phyloP scores from a whole-genome alignment of 345 rosid species.

The Eutrema heterophyllum region DNA sequence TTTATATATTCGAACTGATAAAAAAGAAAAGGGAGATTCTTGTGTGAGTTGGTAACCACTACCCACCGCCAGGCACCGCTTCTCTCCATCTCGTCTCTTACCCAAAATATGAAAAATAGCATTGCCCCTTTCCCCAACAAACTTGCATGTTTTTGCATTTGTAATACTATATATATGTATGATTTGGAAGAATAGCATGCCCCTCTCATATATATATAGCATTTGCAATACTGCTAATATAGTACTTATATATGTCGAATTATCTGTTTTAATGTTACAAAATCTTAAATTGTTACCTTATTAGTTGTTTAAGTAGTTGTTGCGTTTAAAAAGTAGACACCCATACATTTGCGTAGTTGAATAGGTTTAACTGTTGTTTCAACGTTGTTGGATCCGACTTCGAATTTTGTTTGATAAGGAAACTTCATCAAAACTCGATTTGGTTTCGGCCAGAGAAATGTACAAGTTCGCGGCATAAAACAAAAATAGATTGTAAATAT shows the following conservation, averaged over 20 bases:
- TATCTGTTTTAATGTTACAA: neutral
- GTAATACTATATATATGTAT: neutral
- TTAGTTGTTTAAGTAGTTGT: neutral
- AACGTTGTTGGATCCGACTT: neutral
- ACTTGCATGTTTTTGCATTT: neutral
- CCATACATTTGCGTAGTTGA: neutral
- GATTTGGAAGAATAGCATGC: neutral
- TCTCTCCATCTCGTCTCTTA: neutral
- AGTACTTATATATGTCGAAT: too few species aligned
- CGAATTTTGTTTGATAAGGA: neutral
- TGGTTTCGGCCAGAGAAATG: neutral
- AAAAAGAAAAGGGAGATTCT: neutral
- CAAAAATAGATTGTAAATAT: too few species aligned
- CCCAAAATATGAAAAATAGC: neutral
- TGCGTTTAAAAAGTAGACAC: neutral
- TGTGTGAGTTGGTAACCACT: conserved; percentile 13
- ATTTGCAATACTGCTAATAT: too few species aligned
- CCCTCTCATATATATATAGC: too few species aligned
- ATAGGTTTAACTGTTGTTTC: neutral
- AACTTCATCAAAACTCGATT: neutral
- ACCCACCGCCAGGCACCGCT: conserved; percentile 19
- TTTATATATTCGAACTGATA: neutral
- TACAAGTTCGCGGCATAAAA: neutral
- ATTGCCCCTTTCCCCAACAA: neutral
- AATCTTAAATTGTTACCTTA: neutral